Base-by-base conservation (phyloP, 371 early-diverging fungal species). In the Rhizomucor pusillus region DNA sequence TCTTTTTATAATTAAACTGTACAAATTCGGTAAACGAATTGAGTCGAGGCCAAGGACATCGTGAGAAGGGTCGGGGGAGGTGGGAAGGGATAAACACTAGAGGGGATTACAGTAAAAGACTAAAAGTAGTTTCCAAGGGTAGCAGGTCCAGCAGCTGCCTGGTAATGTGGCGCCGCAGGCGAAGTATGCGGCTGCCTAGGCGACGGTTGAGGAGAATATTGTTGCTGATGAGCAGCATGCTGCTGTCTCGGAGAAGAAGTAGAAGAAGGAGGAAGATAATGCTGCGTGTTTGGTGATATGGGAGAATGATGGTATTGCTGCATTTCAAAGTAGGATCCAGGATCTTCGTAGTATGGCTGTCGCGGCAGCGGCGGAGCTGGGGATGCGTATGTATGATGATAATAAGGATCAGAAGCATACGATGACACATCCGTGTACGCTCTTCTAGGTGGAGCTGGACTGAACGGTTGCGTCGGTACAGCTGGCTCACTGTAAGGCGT, bases 131-230 rank as follows among this genome's bases (percentile, higher is more conserved):
- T 47, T 25, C 29, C 29, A n/a, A n/a, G 49, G 20, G 29, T 24
- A 29, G 39, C 55, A 55, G 57, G 48, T 20, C 52, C 51, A 22
- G 59, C 52, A 46, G 43, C 45, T 39, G 55, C 22, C n/a, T 13
- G 40, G 19, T 13, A 22, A 39, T 25, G 50, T 50, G 36, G 35
- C 25, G 44, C 5, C 3, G 41, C 16, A 41, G 41, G 41, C 12
- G 39, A 35, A 19, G 2, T 19, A 29, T 50, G 39, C 29, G 22
- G 47, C 43, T 41, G 43, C 43, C 20, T 44, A 44, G 29, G 29
- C 7, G 29, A 29, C 7, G 29, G 29, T 29, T 29, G 29, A 24
- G 20, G 37, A 23, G 19, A 35, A 50, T 25, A 22, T 36, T 1
- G 35, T 43, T 7, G 35, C 36, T 36, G 36, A 22, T 10, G 29